Evolutionary conservation across 176 grass and related monocot genomes (phyloP).

Genomic region (Elymus sibiricus): DNA sequence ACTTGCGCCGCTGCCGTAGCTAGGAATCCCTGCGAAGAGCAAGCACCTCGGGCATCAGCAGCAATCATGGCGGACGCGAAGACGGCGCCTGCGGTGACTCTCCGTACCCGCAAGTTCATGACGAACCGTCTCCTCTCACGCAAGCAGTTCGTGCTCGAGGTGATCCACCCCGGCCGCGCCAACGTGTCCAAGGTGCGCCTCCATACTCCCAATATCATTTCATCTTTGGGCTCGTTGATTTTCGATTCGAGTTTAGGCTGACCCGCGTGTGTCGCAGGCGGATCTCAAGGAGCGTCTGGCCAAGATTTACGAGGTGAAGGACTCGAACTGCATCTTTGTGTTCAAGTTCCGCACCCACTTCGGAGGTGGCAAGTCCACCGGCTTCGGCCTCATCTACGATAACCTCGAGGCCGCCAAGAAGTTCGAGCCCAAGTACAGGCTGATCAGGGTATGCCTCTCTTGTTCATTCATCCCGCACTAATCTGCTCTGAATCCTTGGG

Average conservation of each 20-base stretch:
- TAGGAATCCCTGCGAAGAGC: background rate
- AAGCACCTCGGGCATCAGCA: slow-evolving; percentile 12
- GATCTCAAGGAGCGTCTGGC: slow-evolving; percentile 79
- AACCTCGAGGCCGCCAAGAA: slow-evolving; percentile 82
- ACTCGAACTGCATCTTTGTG: slow-evolving; percentile 88
- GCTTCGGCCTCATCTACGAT: slow-evolving; percentile 95
- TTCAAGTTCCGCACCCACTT: slow-evolving; percentile 99
- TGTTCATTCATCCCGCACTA: accelerated
- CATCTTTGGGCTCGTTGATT: background rate
- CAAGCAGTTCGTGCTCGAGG: slow-evolving; percentile 97
- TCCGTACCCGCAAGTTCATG: slow-evolving; percentile 98
- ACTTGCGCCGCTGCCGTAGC: background rate
- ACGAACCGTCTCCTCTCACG: slow-evolving; percentile 91
- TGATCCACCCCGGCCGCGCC: slow-evolving; percentile 86
- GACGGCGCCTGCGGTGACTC: slow-evolving; percentile 55
- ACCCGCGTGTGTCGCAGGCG: slow-evolving; percentile 28
- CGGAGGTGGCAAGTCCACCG: slow-evolving; percentile 91
- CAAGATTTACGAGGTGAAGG: slow-evolving; percentile 71
- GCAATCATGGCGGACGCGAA: slow-evolving; percentile 72
- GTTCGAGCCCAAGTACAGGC: slow-evolving; percentile 91
- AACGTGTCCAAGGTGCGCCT: slow-evolving; percentile 86
- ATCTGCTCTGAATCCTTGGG: background rate
- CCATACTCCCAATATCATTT: background rate
- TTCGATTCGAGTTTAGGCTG: background rate
- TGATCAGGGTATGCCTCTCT: slow-evolving; percentile 64